Evolutionary conservation across 169 alveolate genomes (phyloP).

Genomic region (Amoebophrya sp.): DNA sequence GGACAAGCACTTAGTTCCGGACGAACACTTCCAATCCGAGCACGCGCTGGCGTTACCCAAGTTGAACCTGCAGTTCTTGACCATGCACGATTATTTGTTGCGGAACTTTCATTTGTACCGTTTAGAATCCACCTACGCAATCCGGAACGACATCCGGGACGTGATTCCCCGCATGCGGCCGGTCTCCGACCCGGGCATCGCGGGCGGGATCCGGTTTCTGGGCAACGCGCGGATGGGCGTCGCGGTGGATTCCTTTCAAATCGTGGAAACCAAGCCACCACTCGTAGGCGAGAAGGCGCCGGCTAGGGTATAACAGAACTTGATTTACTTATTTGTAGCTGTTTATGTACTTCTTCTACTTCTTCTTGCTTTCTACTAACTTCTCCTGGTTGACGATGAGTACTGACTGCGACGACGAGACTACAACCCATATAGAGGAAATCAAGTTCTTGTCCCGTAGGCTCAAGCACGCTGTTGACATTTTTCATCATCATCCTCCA

Average conservation of each 20-base stretch:
- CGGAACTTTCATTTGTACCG: constrained; percentile 75
- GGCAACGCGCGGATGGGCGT: background rate
- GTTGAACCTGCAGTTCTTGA: constrained; percentile 76
- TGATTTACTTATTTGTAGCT: background rate
- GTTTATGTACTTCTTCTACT: background rate
- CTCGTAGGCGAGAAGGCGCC: background rate
- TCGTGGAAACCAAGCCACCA: background rate
- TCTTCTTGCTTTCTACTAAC: background rate
- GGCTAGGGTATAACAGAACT: background rate
- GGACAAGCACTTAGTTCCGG: constrained; percentile 52
- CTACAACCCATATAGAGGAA: too few species aligned
- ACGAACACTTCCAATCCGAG: constrained; percentile 49
- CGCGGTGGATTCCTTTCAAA: background rate
- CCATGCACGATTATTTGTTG: constrained; percentile 77
- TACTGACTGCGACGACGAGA: too few species aligned
- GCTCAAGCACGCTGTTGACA: too few species aligned
- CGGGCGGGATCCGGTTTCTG: background rate
- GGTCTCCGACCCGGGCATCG: background rate
- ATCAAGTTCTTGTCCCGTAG: too few species aligned
- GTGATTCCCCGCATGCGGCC: constrained; percentile 48
- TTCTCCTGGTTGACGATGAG: too few species aligned
- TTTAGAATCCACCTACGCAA: constrained; percentile 75
- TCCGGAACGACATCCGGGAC: constrained; percentile 67
- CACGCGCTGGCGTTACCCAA: constrained; percentile 68
- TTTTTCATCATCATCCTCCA: background rate